Evolutionary conservation across 495 filamentous ascomycete species (phyloP).

Genomic region (Penicillium daleae): DNA sequence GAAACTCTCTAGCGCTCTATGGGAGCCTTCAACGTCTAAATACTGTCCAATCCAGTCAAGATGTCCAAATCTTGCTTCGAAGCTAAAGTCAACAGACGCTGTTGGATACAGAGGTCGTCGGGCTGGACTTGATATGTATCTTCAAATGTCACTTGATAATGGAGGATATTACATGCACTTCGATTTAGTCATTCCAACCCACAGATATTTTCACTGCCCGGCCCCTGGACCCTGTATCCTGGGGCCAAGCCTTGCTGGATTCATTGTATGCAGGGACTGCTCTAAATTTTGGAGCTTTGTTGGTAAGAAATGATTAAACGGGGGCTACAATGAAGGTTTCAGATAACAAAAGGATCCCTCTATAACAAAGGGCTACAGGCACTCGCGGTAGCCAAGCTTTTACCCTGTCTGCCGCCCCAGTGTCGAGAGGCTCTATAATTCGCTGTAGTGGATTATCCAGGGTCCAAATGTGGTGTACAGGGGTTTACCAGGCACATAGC

Average conservation of each 20-base stretch:
- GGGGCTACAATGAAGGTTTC: background rate
- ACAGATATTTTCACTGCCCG: background rate
- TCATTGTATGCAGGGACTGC: background rate
- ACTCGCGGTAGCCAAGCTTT: background rate
- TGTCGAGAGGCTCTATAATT: background rate
- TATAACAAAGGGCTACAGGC: background rate
- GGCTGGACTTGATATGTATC: no score
- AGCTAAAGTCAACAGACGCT: background rate
- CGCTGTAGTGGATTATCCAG: background rate
- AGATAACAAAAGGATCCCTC: background rate
- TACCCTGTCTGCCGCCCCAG: no score
- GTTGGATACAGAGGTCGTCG: background rate
- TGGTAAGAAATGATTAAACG: background rate
- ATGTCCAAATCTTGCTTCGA: no score
- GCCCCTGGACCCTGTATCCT: background rate
- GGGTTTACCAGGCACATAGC: background rate
- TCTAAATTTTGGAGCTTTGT: background rate
- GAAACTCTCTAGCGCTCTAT: background rate
- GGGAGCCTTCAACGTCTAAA: background rate
- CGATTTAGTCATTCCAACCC: background rate
- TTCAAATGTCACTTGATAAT: background rate
- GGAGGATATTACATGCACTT: background rate
- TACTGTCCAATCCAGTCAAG: background rate
- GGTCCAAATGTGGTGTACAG: background rate
- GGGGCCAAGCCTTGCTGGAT: background rate